A percentile compares a stretch with the other conserved stretches of the same genome.
These are phyloP conservation scores for Metarhizium album DNA, from an alignment of 2,329 filamentous ascomycete genomes.

Conservation along the genomic window DNA sequence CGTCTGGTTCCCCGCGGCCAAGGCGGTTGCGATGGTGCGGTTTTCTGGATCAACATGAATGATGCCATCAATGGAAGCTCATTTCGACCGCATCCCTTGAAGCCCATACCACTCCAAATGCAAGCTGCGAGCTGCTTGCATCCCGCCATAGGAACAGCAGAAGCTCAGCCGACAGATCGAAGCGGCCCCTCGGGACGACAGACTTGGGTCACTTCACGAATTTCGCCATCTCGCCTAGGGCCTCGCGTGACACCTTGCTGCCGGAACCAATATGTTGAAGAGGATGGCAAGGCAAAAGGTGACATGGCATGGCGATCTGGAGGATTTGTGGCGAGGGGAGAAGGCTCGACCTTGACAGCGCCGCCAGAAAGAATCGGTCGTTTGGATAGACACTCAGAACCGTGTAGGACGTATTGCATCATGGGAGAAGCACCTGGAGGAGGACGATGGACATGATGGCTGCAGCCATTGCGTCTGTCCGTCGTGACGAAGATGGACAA, in stretches of 20 bases:
- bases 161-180: not conserved
- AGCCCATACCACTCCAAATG: slow-evolving; percentile 41
- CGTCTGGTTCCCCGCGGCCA: not conserved
- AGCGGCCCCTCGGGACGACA: not conserved
- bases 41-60: slow-evolving; percentile 38
- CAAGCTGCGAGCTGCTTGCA: slow-evolving; percentile 9
- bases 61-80: slow-evolving; percentile 36
- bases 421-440: not conserved
- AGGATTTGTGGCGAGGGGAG: not conserved
- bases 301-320: not conserved
- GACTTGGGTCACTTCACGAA: not conserved
- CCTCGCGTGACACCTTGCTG: not conserved
- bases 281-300: not conserved
- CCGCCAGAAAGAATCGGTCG: not conserved
- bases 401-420: not conserved
- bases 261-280: not conserved
- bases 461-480: not conserved
- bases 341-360: not conserved
- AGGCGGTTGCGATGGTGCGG: slow-evolving; percentile 13
- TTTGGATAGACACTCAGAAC: slow-evolving; percentile 2
- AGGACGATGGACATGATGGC: not conserved
- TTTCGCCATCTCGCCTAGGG: not conserved
- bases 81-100: slow-evolving; percentile 38
- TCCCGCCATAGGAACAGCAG: not conserved
- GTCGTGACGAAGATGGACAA: not conserved